Base-by-base conservation (phyloP, 805 yeast genomes). In the Candida maesae region DNA sequence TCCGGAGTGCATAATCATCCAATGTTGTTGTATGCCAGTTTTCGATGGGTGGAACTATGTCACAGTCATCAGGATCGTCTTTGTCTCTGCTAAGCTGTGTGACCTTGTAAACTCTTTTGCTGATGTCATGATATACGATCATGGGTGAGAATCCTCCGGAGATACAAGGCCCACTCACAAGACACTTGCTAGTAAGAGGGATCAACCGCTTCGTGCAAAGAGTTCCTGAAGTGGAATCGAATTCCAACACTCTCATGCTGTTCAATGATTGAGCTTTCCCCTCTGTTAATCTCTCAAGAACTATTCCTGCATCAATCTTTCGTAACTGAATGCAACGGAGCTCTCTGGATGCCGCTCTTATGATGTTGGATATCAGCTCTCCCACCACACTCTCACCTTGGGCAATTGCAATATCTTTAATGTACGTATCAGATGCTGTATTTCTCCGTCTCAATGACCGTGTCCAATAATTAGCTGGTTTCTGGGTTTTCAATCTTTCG, bases 241-340 rank as follows among this genome's bases (percentile, higher is more conserved):
- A 36, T 17, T 36, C 35, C 14, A 36, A 30, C 6, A 36, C 23
- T 26, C 37, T 41, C 13, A 49, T 21, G n/a, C 36, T 37, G 6
- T 15, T 18, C 31, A 28, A 7, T 6, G 15, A n/a, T 8, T 28
- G 18, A 28, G 18, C 24, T 21, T 21, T 7, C 24, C 24, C 10
- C 10, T 7, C 24, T n/a, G 18, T 18, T 8, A 15, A 15, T 6
- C 8, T 14, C n/a, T n/a, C n/a, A n/a, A 12, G 17, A 16, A 18
- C 18, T 28, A 28, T 28, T 16, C n/a, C 17, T 6, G 15, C 31
- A 16, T 28, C 31, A 16, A 28, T 14, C 12, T 18, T n/a, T 6
- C 9, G 5, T 6, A 28, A 28, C 31, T 28, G 31, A 5, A 28
- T 18, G 12, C 31, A 28, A 6, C 6, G 4, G 13, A 28, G 31